Conservation (phyloP, 768 basidiomycete species). For the Sarcomyxa edulis region DNA sequence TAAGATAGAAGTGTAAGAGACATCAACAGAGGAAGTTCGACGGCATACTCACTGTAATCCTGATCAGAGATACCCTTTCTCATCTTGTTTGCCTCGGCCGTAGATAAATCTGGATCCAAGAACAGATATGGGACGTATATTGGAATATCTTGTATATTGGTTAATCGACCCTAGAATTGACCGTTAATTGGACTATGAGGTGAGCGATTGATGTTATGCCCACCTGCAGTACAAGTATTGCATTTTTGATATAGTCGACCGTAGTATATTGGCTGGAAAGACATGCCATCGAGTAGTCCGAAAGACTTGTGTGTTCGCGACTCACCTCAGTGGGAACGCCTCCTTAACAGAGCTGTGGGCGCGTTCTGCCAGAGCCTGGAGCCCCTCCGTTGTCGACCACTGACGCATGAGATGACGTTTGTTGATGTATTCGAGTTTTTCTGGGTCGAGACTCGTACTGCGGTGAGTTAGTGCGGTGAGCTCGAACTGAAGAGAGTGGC, state of each 20-base stretch:
- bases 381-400: conserved; percentile 44
- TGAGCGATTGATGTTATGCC: conserved; percentile 1
- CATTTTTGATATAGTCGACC: conserved; percentile 55
- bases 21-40: conserved; percentile 1
- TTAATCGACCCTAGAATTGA: conserved; percentile 57
- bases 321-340: conserved; percentile 56
- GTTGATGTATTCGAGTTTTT: conserved; percentile 84
- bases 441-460: conserved; percentile 73
- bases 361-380: conserved; percentile 48
- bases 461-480: conserved; percentile 73
- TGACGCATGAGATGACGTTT: conserved; percentile 72
- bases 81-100: conserved; percentile 53
- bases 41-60: conserved; percentile 29
- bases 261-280: conserved; percentile 38
- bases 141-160: conserved; percentile 69
- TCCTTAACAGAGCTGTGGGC: conserved; percentile 49
- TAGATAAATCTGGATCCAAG: conserved; percentile 53
- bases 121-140: conserved; percentile 74
- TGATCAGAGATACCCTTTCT: conserved; percentile 32
- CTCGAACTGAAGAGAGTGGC: conserved; percentile 53
- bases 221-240: conserved; percentile 61
- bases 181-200: background rate
- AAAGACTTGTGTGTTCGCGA: background rate
- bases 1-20: conserved; percentile 11
- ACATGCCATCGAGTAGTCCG: background rate